Conservation (phyloP, 305 asterid genomes). For the Solanum hybrid region DNA sequence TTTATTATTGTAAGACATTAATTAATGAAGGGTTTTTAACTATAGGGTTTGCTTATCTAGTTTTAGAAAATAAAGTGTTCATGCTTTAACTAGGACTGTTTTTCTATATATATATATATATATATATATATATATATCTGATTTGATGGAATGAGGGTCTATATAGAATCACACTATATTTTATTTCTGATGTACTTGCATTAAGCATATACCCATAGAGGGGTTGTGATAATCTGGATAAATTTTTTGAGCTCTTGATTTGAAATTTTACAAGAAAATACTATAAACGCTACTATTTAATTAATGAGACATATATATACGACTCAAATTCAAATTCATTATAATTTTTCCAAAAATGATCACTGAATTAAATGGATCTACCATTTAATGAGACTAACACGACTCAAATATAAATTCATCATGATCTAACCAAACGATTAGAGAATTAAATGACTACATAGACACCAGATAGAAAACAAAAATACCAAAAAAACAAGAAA, state of each 20-base stretch:
- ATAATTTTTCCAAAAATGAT: neutral
- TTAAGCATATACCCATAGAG: neutral
- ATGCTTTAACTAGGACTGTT: neutral
- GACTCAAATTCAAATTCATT: neutral
- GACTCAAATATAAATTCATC: neutral
- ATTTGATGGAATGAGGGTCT: neutral
- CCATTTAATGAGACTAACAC: neutral
- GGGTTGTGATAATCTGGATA: neutral
- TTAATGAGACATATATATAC: neutral
- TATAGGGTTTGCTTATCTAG: neutral
- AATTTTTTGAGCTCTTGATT: neutral
- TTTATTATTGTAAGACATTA: too few species aligned
- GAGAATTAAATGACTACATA: neutral
- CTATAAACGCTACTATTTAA: neutral
- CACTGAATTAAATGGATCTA: too few species aligned
- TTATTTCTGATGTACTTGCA: neutral
- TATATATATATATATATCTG: too few species aligned
- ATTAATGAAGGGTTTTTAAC: neutral
- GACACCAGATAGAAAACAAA: neutral
- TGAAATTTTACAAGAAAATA: too few species aligned
- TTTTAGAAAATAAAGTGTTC: neutral
- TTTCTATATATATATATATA: too few species aligned
- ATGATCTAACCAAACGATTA: neutral
- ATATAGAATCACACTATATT: too few species aligned
- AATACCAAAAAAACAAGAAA: neutral